phyloP scores from a whole-genome alignment of 768 basidiomycete genomes.

The Lactarius vividus region DNA sequence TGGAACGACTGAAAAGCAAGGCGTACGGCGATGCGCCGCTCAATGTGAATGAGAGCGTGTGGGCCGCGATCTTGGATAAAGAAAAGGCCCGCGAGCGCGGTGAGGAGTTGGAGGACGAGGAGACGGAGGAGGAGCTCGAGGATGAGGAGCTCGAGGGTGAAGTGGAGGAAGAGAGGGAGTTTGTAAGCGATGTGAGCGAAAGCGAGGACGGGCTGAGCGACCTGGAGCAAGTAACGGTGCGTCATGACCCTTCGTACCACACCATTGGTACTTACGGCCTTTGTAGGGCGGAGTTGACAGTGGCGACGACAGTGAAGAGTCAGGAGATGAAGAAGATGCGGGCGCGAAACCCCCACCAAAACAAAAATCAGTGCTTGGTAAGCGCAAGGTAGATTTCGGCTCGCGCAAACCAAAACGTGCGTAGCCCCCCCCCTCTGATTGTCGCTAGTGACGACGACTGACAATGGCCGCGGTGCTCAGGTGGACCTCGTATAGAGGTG shows the following conservation, averaged over 20 bases:
- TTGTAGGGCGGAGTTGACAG: conserved; percentile 10
- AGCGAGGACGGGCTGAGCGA: conserved; percentile 64
- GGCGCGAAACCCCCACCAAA: conserved; percentile 11
- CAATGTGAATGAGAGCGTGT: conserved; percentile 96
- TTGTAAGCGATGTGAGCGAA: conserved; percentile 72
- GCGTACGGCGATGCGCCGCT: conserved; percentile 97
- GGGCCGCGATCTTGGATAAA: conserved; percentile 86
- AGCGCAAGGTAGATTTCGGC: conserved; percentile 18
- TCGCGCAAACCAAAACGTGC: conserved; percentile 24
- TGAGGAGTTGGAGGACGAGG: conserved; percentile 39
- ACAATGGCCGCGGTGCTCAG: conserved; percentile 1
- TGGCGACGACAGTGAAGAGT: conserved; percentile 11
- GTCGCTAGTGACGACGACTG: background rate
- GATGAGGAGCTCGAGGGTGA: conserved; percentile 47
- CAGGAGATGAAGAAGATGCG: conserved; percentile 8
- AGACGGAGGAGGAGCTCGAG: conserved; percentile 42
- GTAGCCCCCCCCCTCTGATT: background rate
- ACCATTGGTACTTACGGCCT: background rate
- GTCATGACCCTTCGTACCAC: conserved; percentile 30
- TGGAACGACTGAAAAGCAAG: conserved; percentile 93
- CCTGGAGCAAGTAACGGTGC: conserved; percentile 65
- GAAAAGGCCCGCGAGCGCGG: conserved; percentile 55
- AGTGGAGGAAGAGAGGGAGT: conserved; percentile 61
- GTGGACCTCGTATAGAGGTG: conserved; percentile 23
- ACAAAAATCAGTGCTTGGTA: conserved; percentile 16